These are phyloP conservation scores for Arachis monticola DNA, from an alignment of 331 rosid genomes.

Conservation along the genomic window DNA sequence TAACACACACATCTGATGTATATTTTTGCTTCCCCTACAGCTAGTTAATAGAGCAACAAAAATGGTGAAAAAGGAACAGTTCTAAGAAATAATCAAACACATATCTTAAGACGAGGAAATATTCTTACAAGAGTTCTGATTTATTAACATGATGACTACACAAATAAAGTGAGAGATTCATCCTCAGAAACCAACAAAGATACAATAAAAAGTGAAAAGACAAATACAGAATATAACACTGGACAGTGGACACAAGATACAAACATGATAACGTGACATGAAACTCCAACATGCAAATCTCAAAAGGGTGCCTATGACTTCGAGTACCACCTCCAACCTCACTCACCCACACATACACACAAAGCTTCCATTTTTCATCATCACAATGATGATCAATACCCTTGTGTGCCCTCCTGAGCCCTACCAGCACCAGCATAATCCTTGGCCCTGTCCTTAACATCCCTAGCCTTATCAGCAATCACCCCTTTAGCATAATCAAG, in stretches of 20 bases:
- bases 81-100: slow-evolving; percentile 10
- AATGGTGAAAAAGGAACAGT: background rate
- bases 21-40: no score
- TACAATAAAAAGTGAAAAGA: slow-evolving; percentile 3
- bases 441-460: slow-evolving; percentile 54
- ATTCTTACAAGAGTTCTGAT: slow-evolving; percentile 13
- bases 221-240: slow-evolving; percentile 29
- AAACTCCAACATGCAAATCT: slow-evolving; percentile 33
- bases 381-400: slow-evolving; percentile 23
- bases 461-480: slow-evolving; percentile 55
- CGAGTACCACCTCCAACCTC: background rate
- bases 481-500: slow-evolving; percentile 53
- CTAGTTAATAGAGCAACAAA: background rate
- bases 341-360: background rate
- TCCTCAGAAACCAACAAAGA: slow-evolving; percentile 24
- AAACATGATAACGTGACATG: slow-evolving; percentile 19
- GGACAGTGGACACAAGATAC: slow-evolving; percentile 21
- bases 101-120: slow-evolving; percentile 11
- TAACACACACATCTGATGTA: no score
- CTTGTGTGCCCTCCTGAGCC: slow-evolving; percentile 46
- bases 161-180: slow-evolving; percentile 27
- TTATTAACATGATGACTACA: slow-evolving; percentile 40
- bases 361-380: background rate
- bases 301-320: background rate
- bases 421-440: slow-evolving; percentile 43